Conservation (phyloP, 1,139 yeast species). For the Hyphopichia buzzinii region DNA sequence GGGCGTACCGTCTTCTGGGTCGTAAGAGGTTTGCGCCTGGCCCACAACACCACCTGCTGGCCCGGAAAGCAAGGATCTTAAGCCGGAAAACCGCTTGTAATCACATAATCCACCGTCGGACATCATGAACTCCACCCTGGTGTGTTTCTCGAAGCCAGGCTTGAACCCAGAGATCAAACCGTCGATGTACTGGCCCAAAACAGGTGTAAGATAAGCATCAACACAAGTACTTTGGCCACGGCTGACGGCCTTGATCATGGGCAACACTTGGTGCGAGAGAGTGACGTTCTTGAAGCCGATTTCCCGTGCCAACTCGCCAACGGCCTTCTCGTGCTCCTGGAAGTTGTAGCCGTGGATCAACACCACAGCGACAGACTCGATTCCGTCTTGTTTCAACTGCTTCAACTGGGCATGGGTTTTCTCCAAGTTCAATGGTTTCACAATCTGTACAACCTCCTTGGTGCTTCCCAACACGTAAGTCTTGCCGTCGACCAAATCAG, state of each 20-base stretch:
- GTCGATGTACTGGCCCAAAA: constrained; percentile 57
- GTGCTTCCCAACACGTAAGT: constrained; percentile 48
- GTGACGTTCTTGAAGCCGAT: constrained; percentile 60
- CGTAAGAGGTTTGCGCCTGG: constrained; percentile 48
- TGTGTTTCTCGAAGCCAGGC: constrained; percentile 34
- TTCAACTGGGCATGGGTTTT: constrained; percentile 40
- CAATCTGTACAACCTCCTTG: constrained; percentile 60
- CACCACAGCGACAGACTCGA: constrained; percentile 65
- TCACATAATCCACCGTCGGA: constrained; percentile 57
- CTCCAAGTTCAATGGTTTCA: constrained; percentile 45
- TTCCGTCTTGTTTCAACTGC: constrained; percentile 50
- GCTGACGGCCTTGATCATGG: constrained; percentile 71
- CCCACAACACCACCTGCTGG: constrained; percentile 67
- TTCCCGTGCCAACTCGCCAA: constrained; percentile 56
- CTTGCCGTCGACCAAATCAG: constrained; percentile 15
- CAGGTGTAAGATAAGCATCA: constrained; percentile 78
- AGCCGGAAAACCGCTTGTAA: constrained; percentile 48
- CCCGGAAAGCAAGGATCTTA: constrained; percentile 51
- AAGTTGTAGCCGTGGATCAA: constrained; percentile 68
- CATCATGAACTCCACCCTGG: constrained; percentile 51
- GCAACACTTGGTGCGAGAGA: constrained; percentile 62
- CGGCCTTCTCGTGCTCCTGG: constrained; percentile 59
- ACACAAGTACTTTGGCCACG: constrained; percentile 74
- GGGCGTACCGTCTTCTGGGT: constrained; percentile 36
- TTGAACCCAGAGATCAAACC: constrained; percentile 62